A percentile compares a stretch with the other conserved stretches of the same genome.
phyloP scores from a whole-genome alignment of 2,329 filamentous ascomycete species.

The Dactylellina cionopaga region DNA sequence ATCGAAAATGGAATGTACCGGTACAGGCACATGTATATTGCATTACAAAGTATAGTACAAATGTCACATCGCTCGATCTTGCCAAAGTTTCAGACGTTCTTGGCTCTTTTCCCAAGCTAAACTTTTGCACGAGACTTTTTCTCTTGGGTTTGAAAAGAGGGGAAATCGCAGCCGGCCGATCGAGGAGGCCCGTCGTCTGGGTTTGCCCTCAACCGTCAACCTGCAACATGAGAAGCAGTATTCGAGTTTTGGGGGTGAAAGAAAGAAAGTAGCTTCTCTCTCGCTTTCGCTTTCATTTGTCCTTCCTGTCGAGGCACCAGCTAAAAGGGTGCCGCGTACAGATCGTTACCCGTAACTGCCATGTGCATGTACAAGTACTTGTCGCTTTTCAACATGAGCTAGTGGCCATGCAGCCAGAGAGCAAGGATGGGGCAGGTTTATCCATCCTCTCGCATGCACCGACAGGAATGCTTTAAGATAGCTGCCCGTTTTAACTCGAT shows the following conservation, averaged over 20 bases:
- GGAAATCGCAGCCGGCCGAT: constrained; percentile 13
- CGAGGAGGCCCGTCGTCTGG: no score
- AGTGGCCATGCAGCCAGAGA: background rate
- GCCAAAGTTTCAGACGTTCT: background rate
- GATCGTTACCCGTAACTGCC: constrained; percentile 1
- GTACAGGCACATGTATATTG: background rate
- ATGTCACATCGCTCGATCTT: background rate
- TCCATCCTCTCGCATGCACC: background rate
- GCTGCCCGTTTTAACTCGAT: constrained; percentile 3
- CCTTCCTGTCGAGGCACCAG: background rate
- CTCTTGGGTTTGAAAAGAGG: no score
- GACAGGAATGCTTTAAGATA: constrained; percentile 8
- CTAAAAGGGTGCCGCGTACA: background rate
- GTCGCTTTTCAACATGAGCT: background rate
- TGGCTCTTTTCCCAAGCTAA: background rate
- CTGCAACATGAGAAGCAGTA: no score
- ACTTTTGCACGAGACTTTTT: background rate
- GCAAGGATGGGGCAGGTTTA: constrained; percentile 34
- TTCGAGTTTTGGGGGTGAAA: no score
- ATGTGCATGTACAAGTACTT: background rate
- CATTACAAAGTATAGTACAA: no score
- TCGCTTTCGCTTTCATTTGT: background rate
- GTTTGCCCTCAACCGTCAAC: no score
- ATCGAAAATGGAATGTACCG: background rate
- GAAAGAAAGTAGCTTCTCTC: no score